phyloP scores from a whole-genome alignment of 108 stramenopile species.

The Cylindrotheca fusiformis region DNA sequence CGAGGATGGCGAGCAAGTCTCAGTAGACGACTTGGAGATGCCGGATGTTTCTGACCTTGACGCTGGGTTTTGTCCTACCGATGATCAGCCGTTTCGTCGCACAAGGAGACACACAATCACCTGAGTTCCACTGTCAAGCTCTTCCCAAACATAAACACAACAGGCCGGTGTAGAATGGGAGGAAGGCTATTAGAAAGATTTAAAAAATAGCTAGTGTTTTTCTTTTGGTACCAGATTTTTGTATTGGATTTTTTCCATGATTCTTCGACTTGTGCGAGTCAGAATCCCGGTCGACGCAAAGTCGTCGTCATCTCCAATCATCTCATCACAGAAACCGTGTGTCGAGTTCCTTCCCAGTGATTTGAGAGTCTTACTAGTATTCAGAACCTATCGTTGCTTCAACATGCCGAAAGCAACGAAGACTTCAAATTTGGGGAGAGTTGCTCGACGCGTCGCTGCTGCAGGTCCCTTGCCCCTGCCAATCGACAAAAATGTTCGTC shows the following conservation, averaged over 20 bases:
- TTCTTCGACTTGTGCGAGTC: too few species aligned
- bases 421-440: constrained; percentile 21
- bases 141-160: neutral
- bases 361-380: too few species aligned
- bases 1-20: constrained; percentile 19
- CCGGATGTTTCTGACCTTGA: constrained; percentile 81
- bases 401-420: constrained; percentile 34
- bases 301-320: neutral
- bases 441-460: constrained; percentile 21
- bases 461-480: constrained; percentile 12
- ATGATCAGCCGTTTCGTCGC: constrained; percentile 82
- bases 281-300: too few species aligned
- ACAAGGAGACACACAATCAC: constrained; percentile 82
- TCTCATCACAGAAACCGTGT: neutral
- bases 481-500: neutral
- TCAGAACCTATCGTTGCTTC: too few species aligned
- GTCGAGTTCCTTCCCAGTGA: too few species aligned
- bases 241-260: too few species aligned
- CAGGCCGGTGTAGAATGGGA: too few species aligned
- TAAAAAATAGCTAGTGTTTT: neutral
- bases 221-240: too few species aligned
- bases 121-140: constrained; percentile 37
- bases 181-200: neutral
- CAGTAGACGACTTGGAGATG: constrained; percentile 59
- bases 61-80: constrained; percentile 76